Conservation (phyloP, 1,284 basidiomycete genomes). For the Malassezia sympodialis region DNA sequence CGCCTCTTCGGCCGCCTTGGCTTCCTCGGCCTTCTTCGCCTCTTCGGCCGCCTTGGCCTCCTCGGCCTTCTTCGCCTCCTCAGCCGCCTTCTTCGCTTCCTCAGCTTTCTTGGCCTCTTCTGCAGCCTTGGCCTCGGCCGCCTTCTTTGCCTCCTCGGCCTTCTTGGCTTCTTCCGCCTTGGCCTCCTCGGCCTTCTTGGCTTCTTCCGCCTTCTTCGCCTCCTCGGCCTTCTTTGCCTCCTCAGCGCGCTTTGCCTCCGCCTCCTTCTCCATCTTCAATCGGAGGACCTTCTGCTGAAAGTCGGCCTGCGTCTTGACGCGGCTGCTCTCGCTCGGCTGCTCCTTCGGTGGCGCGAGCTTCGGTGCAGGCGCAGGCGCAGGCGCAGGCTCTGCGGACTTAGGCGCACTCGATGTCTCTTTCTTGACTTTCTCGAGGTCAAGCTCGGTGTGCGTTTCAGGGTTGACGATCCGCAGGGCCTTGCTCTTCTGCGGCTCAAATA, state of each 20-base stretch:
- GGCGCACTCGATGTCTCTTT: slow-evolving; percentile 20
- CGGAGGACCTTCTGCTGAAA: slow-evolving; percentile 33
- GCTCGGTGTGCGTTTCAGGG: slow-evolving; percentile 43
- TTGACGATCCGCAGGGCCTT: slow-evolving; percentile 46
- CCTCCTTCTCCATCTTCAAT: slow-evolving; percentile 20
- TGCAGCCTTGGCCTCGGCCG: slow-evolving; percentile 17
- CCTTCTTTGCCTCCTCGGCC: slow-evolving; percentile 8
- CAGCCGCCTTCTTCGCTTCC: slow-evolving; percentile 27
- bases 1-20: slow-evolving; percentile 22
- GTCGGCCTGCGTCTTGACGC: slow-evolving; percentile 35
- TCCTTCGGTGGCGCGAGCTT: slow-evolving; percentile 15
- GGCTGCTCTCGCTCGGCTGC: slow-evolving; percentile 24
- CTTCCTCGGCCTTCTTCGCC: slow-evolving; percentile 11
- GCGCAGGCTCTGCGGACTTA: slow-evolving; percentile 9
- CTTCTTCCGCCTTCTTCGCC: slow-evolving; percentile 24
- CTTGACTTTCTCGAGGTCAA: slow-evolving; percentile 34
- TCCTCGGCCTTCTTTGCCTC: slow-evolving; percentile 17
- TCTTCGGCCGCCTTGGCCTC: slow-evolving; percentile 11
- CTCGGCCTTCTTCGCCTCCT: slow-evolving; percentile 10
- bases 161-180: slow-evolving; percentile 14
- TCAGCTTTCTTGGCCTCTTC: slow-evolving; percentile 18
- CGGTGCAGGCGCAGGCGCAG: slow-evolving; percentile 5
- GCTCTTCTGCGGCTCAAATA: slow-evolving; percentile 45
- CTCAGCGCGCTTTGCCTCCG: slow-evolving; percentile 21
- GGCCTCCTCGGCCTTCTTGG: slow-evolving; percentile 16